phyloP scores from a whole-genome alignment of 1,284 basidiomycete genomes.

The Puccinia sorghi region DNA sequence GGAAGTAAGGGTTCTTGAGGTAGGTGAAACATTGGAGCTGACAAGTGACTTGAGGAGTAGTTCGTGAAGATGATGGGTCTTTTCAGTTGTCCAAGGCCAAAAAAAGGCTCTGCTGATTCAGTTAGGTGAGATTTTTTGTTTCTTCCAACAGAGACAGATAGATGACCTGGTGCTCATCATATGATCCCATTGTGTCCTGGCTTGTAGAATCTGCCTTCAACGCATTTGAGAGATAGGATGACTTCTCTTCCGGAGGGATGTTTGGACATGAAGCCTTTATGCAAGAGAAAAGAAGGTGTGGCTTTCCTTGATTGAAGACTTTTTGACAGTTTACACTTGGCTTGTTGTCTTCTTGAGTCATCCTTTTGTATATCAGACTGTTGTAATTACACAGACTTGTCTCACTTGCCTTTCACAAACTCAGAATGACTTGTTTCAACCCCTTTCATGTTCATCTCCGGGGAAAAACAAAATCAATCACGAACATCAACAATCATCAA shows the following conservation, averaged over 20 bases:
- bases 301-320: neutral
- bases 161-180: neutral
- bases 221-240: neutral
- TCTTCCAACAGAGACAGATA: neutral
- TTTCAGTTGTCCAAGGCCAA: neutral
- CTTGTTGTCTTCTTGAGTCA: too few relatives aligned
- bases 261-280: neutral
- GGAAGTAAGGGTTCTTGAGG: constrained; percentile 29
- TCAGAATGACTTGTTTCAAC: too few relatives aligned
- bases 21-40: too few relatives aligned
- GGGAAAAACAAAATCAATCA: too few relatives aligned
- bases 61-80: constrained; percentile 1
- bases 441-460: too few relatives aligned
- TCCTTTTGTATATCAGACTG: too few relatives aligned
- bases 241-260: neutral
- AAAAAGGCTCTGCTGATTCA: neutral
- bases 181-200: neutral
- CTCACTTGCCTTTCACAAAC: too few relatives aligned
- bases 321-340: neutral
- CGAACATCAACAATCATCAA: too few relatives aligned
- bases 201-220: neutral
- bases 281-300: neutral
- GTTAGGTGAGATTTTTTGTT: neutral
- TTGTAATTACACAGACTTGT: too few relatives aligned
- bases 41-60: too few relatives aligned